A percentile compares a stretch with the other conserved stretches of the same genome.
Evolutionary conservation across 371 early-diverging fungal species (phyloP).

Genomic region (Nematocida sp.): DNA sequence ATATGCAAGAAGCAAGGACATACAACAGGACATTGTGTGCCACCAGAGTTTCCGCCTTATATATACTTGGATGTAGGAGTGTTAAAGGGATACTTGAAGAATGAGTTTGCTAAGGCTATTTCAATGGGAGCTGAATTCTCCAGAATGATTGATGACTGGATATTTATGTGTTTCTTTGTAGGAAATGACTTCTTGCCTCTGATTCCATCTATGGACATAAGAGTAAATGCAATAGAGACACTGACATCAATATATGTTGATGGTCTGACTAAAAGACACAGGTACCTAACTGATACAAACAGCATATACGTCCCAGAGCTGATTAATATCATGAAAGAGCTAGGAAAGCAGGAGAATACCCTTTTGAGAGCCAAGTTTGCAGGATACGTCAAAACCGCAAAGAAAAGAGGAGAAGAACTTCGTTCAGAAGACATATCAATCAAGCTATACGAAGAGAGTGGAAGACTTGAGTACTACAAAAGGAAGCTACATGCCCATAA

Average conservation of each 20-base stretch:
- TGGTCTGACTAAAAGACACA: constrained; percentile 26
- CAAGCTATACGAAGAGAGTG: constrained; percentile 48
- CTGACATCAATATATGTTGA: constrained; percentile 40
- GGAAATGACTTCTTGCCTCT: constrained; percentile 99
- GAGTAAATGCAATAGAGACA: constrained; percentile 86
- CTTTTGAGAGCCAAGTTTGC: constrained; percentile 22
- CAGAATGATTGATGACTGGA: constrained; percentile 92
- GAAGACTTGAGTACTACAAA: constrained; percentile 58
- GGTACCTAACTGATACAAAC: constrained; percentile 53
- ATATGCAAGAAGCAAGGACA: constrained; percentile 78
- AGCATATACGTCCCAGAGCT: constrained; percentile 55
- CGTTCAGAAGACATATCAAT: constrained; percentile 10
- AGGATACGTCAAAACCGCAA: constrained; percentile 49
- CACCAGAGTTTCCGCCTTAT: constrained; percentile 39
- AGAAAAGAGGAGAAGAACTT: constrained; percentile 22
- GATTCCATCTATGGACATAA: constrained; percentile 86
- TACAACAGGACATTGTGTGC: constrained; percentile 69
- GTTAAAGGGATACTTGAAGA: constrained; percentile 47
- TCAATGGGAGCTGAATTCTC: constrained; percentile 73
- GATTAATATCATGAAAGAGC: constrained; percentile 40
- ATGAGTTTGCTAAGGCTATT: constrained; percentile 40
- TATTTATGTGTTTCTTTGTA: constrained; percentile 93
- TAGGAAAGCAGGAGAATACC: constrained; percentile 52
- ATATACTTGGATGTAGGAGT: constrained; percentile 55
- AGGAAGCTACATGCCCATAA: constrained; percentile 53